Evolutionary conservation across 768 basidiomycete genomes (phyloP).

Genomic region (Hirschioporus abietinus): DNA sequence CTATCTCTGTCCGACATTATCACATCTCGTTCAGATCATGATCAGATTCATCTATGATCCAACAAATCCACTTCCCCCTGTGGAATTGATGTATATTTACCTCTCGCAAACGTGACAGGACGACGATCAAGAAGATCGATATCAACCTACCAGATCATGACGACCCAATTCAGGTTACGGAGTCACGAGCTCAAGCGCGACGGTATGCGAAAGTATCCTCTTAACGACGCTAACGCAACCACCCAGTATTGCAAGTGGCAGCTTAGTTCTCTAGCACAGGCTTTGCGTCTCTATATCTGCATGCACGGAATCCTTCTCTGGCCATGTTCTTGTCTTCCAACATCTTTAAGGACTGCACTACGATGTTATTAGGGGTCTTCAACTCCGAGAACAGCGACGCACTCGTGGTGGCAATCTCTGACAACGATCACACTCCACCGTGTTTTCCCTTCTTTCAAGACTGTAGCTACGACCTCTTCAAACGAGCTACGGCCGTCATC

Average conservation of each 20-base stretch:
- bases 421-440: not conserved
- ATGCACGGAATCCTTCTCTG: too few species aligned
- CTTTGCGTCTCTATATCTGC: too few species aligned
- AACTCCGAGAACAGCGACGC: not conserved
- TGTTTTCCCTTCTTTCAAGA: not conserved
- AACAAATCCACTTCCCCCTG: slow-evolving; percentile 8
- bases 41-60: too few species aligned
- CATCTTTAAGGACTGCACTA: not conserved
- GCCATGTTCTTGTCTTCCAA: not conserved
- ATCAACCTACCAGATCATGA: not conserved
- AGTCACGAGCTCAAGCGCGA: not conserved
- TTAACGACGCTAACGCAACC: too few species aligned
- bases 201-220: too few species aligned
- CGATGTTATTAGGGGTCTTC: not conserved
- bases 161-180: not conserved
- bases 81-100: not conserved
- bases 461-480: not conserved
- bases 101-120: not conserved
- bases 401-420: not conserved
- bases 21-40: too few species aligned
- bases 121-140: not conserved
- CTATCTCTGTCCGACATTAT: too few species aligned
- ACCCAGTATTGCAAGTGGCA: too few species aligned
- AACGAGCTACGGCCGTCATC: not conserved
- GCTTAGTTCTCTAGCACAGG: too few species aligned